Evolutionary conservation across 306 rosid species (phyloP).

Genomic region (Cucurbita maxima): DNA sequence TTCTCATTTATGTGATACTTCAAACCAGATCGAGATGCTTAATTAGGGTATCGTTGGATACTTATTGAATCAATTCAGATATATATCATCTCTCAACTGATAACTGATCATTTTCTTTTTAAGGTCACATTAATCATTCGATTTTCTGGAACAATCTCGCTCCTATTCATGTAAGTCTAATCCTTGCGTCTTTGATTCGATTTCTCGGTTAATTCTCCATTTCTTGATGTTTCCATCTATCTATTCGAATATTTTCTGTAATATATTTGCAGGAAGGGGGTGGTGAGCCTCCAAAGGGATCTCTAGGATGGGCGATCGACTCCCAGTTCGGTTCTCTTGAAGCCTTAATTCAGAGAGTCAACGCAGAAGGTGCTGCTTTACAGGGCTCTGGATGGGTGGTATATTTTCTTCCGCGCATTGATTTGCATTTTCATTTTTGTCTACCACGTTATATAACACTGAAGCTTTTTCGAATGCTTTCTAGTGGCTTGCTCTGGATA

Average conservation of each 20-base stretch:
- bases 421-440: conserved; percentile 13
- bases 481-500: conserved; percentile 97
- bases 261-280: conserved; percentile 65
- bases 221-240: conserved; percentile 13
- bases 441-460: neutral
- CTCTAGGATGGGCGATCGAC: conserved; percentile 88
- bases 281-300: conserved; percentile 65
- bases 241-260: neutral
- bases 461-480: conserved; percentile 10
- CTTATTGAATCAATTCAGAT: neutral
- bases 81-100: neutral
- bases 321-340: conserved; percentile 59
- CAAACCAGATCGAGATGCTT: neutral
- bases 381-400: conserved; percentile 99
- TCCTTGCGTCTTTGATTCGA: neutral
- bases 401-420: conserved; percentile 36
- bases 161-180: conserved; percentile 21
- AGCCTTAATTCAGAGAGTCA: conserved; percentile 43
- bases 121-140: conserved; percentile 78
- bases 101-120: neutral
- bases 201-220: conserved; percentile 16
- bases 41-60: neutral
- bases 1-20: neutral
- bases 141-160: conserved; percentile 40
- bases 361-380: conserved; percentile 78